These are phyloP conservation scores for Stemphylium beticola DNA, from an alignment of 2,329 filamentous ascomycete genomes.

Conservation along the genomic window DNA sequence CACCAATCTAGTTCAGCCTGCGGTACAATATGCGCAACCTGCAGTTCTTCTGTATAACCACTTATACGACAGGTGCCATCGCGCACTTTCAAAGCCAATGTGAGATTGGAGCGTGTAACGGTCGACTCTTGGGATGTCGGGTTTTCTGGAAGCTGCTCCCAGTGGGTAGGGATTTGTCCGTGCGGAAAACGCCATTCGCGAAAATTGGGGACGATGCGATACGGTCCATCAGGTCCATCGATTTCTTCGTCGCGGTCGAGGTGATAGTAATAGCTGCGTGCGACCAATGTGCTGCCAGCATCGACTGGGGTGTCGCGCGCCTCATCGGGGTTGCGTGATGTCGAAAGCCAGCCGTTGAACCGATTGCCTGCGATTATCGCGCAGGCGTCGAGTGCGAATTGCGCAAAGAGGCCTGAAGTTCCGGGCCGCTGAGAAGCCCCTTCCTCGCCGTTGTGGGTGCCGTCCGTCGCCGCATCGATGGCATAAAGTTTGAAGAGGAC, in stretches of 20 bases:
- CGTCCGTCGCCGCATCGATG: conserved; percentile 1
- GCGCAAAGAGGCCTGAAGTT: conserved; percentile 9
- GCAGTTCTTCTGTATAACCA: conserved; percentile 8
- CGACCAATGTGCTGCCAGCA: background rate
- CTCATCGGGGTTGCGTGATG: background rate
- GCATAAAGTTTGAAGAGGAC: conserved; percentile 14
- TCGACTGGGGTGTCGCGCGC: conserved; percentile 1
- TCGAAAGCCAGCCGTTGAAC: conserved; percentile 9
- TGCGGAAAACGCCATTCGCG: conserved; percentile 17
- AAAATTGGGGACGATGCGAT: conserved; percentile 15
- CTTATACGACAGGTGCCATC: conserved; percentile 10
- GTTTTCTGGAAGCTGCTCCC: conserved; percentile 3
- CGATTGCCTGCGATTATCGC: conserved; percentile 7
- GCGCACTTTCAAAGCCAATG: conserved; percentile 2
- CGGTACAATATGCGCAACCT: conserved; percentile 15
- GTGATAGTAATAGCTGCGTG: background rate
- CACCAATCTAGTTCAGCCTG: conserved; percentile 17
- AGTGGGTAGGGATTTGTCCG: conserved; percentile 3
- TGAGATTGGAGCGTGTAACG: conserved; percentile 1
- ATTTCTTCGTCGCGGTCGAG: background rate
- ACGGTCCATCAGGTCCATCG: background rate
- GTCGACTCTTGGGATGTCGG: too few species aligned
- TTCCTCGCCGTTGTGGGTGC: too few species aligned
- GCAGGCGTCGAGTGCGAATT: conserved; percentile 16
- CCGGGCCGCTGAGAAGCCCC: background rate